A percentile compares a stretch with the other conserved stretches of the same genome.
Evolutionary conservation across 2,329 filamentous ascomycete genomes (phyloP).

Genomic region (Diaporthe vaccinii): DNA sequence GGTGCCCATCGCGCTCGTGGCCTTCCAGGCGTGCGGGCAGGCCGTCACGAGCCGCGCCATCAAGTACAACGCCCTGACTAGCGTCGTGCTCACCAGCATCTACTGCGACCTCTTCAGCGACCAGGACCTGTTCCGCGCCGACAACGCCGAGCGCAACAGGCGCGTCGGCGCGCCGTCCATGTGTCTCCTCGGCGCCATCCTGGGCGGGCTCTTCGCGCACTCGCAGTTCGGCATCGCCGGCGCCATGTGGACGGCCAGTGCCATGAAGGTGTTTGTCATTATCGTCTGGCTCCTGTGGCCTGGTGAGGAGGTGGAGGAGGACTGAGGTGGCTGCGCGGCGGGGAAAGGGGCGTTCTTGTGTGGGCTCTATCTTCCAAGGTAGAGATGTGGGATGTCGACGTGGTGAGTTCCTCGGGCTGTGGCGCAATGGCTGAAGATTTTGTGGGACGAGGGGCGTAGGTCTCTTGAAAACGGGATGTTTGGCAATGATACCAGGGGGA

Average conservation of each 20-base stretch:
- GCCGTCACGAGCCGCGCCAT: constrained; percentile 80
- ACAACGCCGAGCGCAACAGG: constrained; percentile 65
- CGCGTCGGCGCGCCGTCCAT: constrained; percentile 63
- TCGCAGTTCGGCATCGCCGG: constrained; percentile 63
- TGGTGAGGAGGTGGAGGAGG: constrained; percentile 49
- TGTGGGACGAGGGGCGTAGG: background rate
- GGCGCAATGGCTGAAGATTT: constrained; percentile 8
- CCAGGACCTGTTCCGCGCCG: constrained; percentile 58
- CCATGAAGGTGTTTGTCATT: constrained; percentile 68
- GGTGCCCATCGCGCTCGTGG: constrained; percentile 76
- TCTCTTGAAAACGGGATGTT: background rate
- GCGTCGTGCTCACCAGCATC: constrained; percentile 83
- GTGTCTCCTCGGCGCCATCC: constrained; percentile 63
- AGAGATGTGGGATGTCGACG: background rate
- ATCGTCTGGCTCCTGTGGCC: constrained; percentile 74
- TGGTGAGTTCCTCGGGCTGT: background rate
- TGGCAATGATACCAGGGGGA: constrained; percentile 13
- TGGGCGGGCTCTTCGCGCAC: constrained; percentile 64
- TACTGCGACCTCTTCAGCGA: constrained; percentile 87
- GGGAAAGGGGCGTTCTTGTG: background rate
- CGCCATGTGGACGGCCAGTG: constrained; percentile 71
- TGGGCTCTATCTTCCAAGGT: background rate
- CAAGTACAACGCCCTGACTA: constrained; percentile 78
- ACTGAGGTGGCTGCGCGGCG: background rate
- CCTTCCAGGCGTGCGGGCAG: constrained; percentile 84